Percentiles rank a stretch among this genome's conserved stretches.
phyloP scores from a whole-genome alignment of 1,284 basidiomycete species.

The Tranzscheliella williamsii region DNA sequence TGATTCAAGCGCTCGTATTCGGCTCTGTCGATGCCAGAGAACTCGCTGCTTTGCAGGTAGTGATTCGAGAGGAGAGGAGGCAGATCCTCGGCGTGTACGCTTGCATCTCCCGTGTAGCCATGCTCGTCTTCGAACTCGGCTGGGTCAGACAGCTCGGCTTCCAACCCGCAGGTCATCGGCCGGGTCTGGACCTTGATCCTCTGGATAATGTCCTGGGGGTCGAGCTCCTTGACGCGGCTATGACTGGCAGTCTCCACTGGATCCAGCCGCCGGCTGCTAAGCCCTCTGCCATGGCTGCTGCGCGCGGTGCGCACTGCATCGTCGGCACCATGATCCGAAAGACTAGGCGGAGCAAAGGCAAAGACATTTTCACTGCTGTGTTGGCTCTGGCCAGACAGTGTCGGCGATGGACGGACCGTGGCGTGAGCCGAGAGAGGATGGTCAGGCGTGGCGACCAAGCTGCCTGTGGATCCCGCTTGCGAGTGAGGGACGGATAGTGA shows the following conservation, averaged over 20 bases:
- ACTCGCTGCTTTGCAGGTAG: constrained; percentile 21
- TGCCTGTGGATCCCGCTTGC: no score
- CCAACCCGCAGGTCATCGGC: constrained; percentile 15
- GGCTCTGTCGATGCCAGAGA: constrained; percentile 4
- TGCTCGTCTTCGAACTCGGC: neutral
- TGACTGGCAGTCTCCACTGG: constrained; percentile 1
- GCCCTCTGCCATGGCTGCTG: neutral
- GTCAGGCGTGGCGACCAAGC: no score
- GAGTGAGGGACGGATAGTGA: no score
- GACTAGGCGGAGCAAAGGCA: constrained; percentile 23
- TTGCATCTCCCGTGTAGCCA: neutral
- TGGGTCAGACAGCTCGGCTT: constrained; percentile 15
- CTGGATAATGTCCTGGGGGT: constrained; percentile 21
- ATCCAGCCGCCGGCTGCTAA: neutral
- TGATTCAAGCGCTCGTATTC: constrained; percentile 26
- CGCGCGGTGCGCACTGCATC: neutral
- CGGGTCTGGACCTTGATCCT: constrained; percentile 9
- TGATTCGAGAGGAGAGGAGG: constrained; percentile 32
- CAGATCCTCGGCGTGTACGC: constrained; percentile 21
- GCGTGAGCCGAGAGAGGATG: constrained; percentile 5
- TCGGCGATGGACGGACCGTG: neutral
- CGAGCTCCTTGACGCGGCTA: constrained; percentile 14
- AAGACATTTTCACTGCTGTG: constrained; percentile 23
- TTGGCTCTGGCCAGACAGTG: neutral
- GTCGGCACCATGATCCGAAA: constrained; percentile 4